Conservation (phyloP, 2,329 filamentous ascomycete genomes). For the Fusarium tuaranense region DNA sequence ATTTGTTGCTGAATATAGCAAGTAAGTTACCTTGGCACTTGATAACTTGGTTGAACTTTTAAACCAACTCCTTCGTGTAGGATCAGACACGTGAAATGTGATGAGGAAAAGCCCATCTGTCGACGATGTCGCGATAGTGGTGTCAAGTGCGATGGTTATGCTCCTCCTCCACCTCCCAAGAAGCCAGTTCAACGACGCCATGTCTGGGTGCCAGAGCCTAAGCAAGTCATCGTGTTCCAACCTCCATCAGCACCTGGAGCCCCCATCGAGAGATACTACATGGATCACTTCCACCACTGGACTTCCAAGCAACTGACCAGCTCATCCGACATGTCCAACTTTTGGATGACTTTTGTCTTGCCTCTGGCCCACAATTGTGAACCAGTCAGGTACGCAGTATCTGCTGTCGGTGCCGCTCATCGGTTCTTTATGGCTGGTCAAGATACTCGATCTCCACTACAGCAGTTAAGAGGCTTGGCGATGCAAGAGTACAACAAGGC, state of each 20-base stretch:
- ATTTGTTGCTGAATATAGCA: constrained; percentile 7
- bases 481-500: constrained; percentile 40
- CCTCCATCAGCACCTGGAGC: constrained; percentile 8
- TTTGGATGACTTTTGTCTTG: constrained; percentile 24
- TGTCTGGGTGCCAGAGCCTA: neutral
- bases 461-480: constrained; percentile 32
- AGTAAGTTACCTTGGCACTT: constrained; percentile 1
- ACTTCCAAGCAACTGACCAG: constrained; percentile 29
- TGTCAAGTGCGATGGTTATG: constrained; percentile 41
- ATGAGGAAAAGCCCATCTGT: constrained; percentile 43
- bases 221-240: constrained; percentile 8
- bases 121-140: constrained; percentile 29
- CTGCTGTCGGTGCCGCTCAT: constrained; percentile 34
- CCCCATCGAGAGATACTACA: constrained; percentile 27
- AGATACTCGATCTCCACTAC: constrained; percentile 23
- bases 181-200: neutral
- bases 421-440: constrained; percentile 28
- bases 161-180: constrained; percentile 3
- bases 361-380: constrained; percentile 30
- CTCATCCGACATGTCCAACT: constrained; percentile 20
- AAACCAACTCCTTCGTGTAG: constrained; percentile 12
- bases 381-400: constrained; percentile 22
- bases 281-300: constrained; percentile 37
- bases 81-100: constrained; percentile 42
- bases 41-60: neutral